Conservation (phyloP, 208 protist genomes). For the Leishmania mexicana region DNA sequence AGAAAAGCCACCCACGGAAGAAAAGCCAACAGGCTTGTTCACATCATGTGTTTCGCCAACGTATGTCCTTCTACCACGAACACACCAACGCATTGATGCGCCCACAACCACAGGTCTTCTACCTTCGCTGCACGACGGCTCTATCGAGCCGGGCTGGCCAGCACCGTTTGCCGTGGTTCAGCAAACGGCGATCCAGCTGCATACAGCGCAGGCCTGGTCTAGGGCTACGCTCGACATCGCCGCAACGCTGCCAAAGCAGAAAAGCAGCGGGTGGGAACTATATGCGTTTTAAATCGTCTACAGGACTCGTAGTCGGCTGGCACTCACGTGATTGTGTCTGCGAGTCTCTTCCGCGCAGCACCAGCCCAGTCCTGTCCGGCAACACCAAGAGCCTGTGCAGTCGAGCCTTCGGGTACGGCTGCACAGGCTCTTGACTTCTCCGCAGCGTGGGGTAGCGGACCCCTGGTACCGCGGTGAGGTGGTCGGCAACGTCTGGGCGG, state of each 20-base stretch:
- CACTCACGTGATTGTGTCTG: background rate
- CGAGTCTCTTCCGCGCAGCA: background rate
- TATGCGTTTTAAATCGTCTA: background rate
- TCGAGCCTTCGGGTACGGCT: no score
- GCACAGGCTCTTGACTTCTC: background rate
- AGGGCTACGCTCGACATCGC: background rate
- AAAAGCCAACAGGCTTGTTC: background rate
- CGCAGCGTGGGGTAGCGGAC: no score
- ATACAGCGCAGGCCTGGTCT: no score
- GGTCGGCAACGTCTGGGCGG: constrained; percentile 61
- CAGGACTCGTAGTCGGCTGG: background rate
- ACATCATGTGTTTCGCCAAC: background rate
- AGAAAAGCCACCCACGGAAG: background rate
- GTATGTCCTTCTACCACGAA: background rate
- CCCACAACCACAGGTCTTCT: background rate
- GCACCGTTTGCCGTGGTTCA: background rate
- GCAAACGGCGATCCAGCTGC: background rate
- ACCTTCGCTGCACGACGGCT: background rate
- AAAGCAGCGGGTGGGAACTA: background rate
- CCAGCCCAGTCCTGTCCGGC: background rate
- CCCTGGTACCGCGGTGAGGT: constrained; percentile 22
- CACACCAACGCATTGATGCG: background rate
- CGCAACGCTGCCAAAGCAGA: background rate
- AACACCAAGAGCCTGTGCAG: background rate
- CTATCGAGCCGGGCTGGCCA: no score